Evolutionary conservation across 2,329 filamentous ascomycete genomes (phyloP).

Genomic region (Blumeria hordei): DNA sequence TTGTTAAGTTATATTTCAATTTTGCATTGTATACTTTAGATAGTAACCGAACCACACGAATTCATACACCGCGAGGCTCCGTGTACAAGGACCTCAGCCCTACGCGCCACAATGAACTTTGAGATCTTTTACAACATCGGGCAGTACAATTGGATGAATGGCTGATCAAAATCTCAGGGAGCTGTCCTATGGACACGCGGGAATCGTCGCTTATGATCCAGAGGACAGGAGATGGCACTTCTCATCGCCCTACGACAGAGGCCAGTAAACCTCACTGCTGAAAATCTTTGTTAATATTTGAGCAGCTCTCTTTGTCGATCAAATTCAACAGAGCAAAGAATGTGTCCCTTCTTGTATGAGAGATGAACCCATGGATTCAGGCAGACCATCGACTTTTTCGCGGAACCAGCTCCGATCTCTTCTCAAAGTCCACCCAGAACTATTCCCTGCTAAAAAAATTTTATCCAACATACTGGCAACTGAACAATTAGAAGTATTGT

Average conservation of each 20-base stretch:
- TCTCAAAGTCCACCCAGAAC: slow-evolving; percentile 9
- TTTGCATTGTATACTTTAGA: no score
- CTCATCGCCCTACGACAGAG: slow-evolving; percentile 5
- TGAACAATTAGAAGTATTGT: background rate
- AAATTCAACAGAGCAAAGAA: slow-evolving; percentile 10
- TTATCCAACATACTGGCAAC: slow-evolving; percentile 1
- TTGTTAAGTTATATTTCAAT: no score
- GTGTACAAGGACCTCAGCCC: no score
- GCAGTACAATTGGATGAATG: slow-evolving; percentile 20
- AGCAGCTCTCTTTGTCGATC: slow-evolving; percentile 9
- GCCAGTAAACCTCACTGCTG: slow-evolving; percentile 5
- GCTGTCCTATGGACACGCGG: slow-evolving; percentile 28
- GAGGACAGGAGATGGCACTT: slow-evolving; percentile 14
- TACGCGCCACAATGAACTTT: slow-evolving; percentile 9
- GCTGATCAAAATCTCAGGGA: slow-evolving; percentile 22
- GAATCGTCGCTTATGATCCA: slow-evolving; percentile 21
- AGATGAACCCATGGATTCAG: slow-evolving; percentile 2
- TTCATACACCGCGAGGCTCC: no score
- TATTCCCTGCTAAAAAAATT: slow-evolving; percentile 6
- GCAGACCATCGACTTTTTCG: slow-evolving; percentile 2
- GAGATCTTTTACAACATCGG: slow-evolving; percentile 4
- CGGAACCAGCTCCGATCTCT: slow-evolving; percentile 9
- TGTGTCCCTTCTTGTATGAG: slow-evolving; percentile 7
- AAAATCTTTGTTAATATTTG: background rate
- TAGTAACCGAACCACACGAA: no score